Percentiles rank a stretch among this genome's conserved stretches.
Conservation (phyloP, 345 rosid genomes). For the Turritis glabra region DNA sequence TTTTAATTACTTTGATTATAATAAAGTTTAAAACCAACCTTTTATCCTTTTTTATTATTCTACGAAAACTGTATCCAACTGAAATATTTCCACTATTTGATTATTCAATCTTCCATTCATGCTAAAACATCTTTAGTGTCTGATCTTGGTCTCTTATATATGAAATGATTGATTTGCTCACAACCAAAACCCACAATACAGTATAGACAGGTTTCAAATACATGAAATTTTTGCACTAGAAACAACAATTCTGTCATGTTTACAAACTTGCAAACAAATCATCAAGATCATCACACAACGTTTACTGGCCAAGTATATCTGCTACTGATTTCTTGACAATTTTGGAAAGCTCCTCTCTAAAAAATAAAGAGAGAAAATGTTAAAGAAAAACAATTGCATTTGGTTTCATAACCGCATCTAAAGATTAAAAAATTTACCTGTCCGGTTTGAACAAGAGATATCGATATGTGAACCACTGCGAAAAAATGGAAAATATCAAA, state of each 20-base stretch:
- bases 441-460: conserved; percentile 91
- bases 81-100: no score
- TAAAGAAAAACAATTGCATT: neutral
- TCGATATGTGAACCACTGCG: conserved; percentile 91
- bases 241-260: conserved; percentile 21
- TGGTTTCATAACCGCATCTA: neutral
- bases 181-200: conserved; percentile 27
- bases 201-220: conserved; percentile 22
- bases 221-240: neutral
- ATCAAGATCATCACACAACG: conserved; percentile 1
- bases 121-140: neutral
- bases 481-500: neutral
- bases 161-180: conserved; percentile 12
- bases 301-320: conserved; percentile 67
- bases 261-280: conserved; percentile 23
- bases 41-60: no score
- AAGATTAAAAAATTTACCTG: conserved; percentile 41
- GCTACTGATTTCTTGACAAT: conserved; percentile 64
- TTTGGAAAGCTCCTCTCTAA: conserved; percentile 76
- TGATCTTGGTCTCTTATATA: neutral
- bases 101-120: no score
- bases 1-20: no score
- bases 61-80: no score
- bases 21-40: no score
- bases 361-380: neutral